Base-by-base conservation (phyloP, 768 basidiomycete species). In the Calocybe gangraenosa region DNA sequence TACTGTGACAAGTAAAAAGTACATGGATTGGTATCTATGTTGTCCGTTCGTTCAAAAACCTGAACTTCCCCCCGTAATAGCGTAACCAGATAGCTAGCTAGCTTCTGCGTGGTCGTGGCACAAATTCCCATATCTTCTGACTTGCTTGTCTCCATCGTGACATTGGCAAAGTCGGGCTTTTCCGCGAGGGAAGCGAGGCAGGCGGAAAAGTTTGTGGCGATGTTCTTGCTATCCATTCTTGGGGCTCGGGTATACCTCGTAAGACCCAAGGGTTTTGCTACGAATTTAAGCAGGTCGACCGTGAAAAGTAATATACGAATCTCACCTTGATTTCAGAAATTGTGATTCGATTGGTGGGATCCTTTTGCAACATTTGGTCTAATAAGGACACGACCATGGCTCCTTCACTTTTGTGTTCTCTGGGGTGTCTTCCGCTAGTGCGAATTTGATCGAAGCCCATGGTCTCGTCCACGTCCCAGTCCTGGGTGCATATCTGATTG, bases 191-290 rank as follows among this genome's bases (percentile, higher is more conserved):
- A n/a, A n/a, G n/a, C n/a, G 25, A 28, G 25, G 5, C 25, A 5
- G 25, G 5, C 11, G 11, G 6, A 28, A 28, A 6, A 28, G 60
- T 57, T 15, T 53, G 57, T 2, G 69, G 67, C 10, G 65, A 65
- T 1, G 71, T 73, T 34, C 66, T 59, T 7, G 58, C 44, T 5
- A 93, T 74, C 94, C 94, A 96, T 21, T 73, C 65, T 0, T 76
- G 65, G 0, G 82, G 78, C 45, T 87, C 74, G 4, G 72, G 61
- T 11, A 94, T 69, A 59, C 87, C 92, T 22, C 67, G 70, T 20
- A 81, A 62, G 49, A 91, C 75, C 87, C 87, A 92, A 8, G 69
- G 64, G 57, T 78, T 71, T 28, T 63, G 66, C 84, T 85, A 62
- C 19, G 38, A 47, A 36, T 18, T 54, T 88, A 75, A 21, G 81